Percentiles rank a stretch among this genome's conserved stretches.
phyloP scores from a whole-genome alignment of 139 green algal species.

The Haematococcus lacustris region DNA sequence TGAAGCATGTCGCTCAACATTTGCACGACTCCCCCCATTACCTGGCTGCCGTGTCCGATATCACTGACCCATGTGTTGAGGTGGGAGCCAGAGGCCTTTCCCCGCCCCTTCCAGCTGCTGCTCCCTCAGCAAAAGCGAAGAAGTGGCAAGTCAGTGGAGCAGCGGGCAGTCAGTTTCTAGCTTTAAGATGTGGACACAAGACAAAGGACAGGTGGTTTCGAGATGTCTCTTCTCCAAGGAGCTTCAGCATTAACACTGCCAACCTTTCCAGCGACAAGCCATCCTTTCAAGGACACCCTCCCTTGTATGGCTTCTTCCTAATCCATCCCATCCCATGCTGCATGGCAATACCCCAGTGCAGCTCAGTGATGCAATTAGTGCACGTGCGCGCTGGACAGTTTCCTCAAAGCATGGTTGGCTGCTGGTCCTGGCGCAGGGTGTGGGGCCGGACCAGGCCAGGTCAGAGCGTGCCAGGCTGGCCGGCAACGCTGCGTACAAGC shows the following conservation, averaged over 20 bases:
- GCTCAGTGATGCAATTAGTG: not conserved
- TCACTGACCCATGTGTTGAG: not conserved
- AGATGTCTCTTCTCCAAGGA: not conserved
- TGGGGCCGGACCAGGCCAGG: not conserved
- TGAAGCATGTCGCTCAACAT: not conserved
- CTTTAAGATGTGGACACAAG: not conserved
- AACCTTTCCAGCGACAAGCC: not conserved
- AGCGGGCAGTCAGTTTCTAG: not conserved
- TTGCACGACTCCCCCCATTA: not conserved
- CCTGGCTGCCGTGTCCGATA: not conserved
- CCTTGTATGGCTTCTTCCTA: not conserved
- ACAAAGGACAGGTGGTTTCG: not conserved
- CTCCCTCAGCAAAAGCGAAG: not conserved
- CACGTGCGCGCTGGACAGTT: no score
- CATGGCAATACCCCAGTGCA: not conserved
- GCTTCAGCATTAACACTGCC: not conserved
- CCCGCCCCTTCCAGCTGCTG: not conserved
- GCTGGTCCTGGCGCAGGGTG: conserved; percentile 9
- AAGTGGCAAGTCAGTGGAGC: not conserved
- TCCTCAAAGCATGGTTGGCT: no score
- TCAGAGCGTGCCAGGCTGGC: not conserved
- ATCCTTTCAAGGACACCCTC: not conserved
- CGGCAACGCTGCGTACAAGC: not conserved
- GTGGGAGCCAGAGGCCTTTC: not conserved
- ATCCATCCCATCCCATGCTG: no score